Percentiles rank a stretch among this genome's conserved stretches.
Conservation (phyloP, 2,329 filamentous ascomycete genomes). For the Alternaria sp. region DNA sequence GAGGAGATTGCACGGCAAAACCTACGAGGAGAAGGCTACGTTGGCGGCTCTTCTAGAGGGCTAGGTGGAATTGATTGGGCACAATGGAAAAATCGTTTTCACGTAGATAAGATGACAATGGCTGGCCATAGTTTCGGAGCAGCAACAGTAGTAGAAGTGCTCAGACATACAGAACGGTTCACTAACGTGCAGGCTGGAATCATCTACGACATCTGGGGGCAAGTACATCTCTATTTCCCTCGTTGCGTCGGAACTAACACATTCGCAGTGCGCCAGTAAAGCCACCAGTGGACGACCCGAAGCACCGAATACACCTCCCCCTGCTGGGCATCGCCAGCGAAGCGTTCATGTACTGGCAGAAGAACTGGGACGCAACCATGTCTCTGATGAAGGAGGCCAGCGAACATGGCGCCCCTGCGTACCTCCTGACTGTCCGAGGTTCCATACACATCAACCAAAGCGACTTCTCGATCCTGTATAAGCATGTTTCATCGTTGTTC, state of each 20-base stretch:
- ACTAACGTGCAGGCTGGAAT: slow-evolving; percentile 69
- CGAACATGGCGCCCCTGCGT: slow-evolving; percentile 57
- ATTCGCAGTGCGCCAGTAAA: slow-evolving; percentile 56
- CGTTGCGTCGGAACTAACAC: slow-evolving; percentile 17
- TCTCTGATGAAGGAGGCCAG: slow-evolving; percentile 65
- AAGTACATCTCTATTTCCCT: slow-evolving; percentile 2
- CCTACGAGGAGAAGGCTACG: slow-evolving; percentile 64
- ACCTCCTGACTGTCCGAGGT: slow-evolving; percentile 61
- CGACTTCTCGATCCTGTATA: slow-evolving; percentile 72
- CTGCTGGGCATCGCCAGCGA: slow-evolving; percentile 71
- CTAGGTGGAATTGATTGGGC: slow-evolving; percentile 66
- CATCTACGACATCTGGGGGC: slow-evolving; percentile 71
- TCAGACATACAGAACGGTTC: slow-evolving; percentile 64
- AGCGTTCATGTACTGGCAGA: slow-evolving; percentile 74
- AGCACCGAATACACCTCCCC: slow-evolving; percentile 62
- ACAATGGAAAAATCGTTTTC: slow-evolving; percentile 65
- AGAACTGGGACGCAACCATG: slow-evolving; percentile 67
- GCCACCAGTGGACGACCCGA: slow-evolving; percentile 54
- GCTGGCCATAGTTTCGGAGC: slow-evolving; percentile 74
- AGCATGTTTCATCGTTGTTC: slow-evolving; percentile 64
- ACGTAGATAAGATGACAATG: slow-evolving; percentile 65
- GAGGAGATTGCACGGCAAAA: slow-evolving; percentile 62
- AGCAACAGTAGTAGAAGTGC: slow-evolving; percentile 68
- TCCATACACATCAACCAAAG: slow-evolving; percentile 72
- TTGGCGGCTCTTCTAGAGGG: slow-evolving; percentile 67